A percentile compares a stretch with the other conserved stretches of the same genome.
phyloP scores from a whole-genome alignment of 208 protist genomes.

The Herpetomonas samuelpessoai region DNA sequence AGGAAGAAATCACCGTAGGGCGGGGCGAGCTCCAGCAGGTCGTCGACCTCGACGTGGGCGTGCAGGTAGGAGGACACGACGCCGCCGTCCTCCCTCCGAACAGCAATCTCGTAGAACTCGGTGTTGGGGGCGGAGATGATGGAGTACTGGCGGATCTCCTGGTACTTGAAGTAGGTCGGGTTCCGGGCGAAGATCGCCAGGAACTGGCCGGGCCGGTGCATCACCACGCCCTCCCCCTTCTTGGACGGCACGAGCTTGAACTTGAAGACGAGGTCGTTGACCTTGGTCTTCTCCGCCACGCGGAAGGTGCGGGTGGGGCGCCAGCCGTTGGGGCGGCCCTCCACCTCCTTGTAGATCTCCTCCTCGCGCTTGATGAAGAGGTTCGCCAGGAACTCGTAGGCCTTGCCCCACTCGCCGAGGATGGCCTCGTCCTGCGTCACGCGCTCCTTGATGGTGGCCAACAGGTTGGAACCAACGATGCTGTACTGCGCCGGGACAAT shows the following conservation, averaged over 20 bases:
- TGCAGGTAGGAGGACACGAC: constrained; percentile 38
- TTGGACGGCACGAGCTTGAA: constrained; percentile 28
- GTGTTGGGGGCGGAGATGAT: constrained; percentile 26
- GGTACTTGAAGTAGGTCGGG: constrained; percentile 24
- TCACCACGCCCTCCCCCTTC: constrained; percentile 20
- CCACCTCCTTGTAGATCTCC: constrained; percentile 34
- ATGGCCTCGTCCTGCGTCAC: constrained; percentile 34
- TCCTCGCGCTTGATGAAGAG: constrained; percentile 36
- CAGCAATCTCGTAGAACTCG: constrained; percentile 33
- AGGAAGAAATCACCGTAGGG: constrained; percentile 44
- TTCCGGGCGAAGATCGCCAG: constrained; percentile 32
- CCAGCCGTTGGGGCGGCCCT: constrained; percentile 18
- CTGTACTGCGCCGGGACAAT: constrained; percentile 35
- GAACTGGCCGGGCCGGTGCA: constrained; percentile 29
- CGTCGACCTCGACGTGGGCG: constrained; percentile 27
- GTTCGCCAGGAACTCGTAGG: constrained; percentile 40
- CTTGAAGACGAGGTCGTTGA: constrained; percentile 31
- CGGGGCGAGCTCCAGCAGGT: constrained; percentile 31
- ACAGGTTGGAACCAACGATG: constrained; percentile 44
- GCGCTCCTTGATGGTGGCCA: constrained; percentile 42
- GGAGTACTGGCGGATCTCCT: constrained; percentile 52
- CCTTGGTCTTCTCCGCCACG: constrained; percentile 33
- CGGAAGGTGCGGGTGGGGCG: constrained; percentile 25
- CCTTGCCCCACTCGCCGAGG: constrained; percentile 41
- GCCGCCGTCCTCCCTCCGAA: constrained; percentile 32